Evolutionary conservation across 495 filamentous ascomycete species (phyloP), one percentile per base, ranked within the genome.

Genomic region (Hypoxylon fragiforme): DNA sequence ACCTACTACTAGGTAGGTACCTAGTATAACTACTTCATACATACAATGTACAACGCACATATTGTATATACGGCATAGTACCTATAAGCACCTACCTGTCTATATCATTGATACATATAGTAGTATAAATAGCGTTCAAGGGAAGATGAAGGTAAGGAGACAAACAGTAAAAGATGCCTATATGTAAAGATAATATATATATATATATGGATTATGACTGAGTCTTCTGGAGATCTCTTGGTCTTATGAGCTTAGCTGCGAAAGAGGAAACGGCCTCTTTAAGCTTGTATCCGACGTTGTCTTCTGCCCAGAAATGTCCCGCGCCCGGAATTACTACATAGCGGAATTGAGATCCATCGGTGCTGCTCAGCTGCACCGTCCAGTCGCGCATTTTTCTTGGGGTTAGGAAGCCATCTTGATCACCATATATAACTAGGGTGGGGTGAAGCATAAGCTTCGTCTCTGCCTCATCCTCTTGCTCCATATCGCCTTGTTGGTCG

Each of bases 221-320:
- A n/a, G n/a, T n/a, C n/a, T n/a, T n/a, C n/a, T n/a, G n/a, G n/a
- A n/a, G n/a, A n/a, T n/a, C n/a, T n/a, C 11, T 21, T 18, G n/a
- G 22, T 13, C 22, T 18, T 47, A 46, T 13, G 3, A 58, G 32
- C 19, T 28, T 37, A 6, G 38, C 18, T 11, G 40, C 36, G 16
- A 41, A 37, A 37, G 39, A 52, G 50, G 50, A 50, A 45, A 57
- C 51, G 74, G 49, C 79, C 77, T 84, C 38, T 66, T 60, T 47
- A 44, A 92, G 72, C 53, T 77, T 71, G 31, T 63, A 55, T 60
- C 80, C 72, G n/a, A 79, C 84, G 3, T 82, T 84, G 3, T 77
- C 63, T 59, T 92, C 87, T 16, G 74, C 66, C 90, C 91, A 96
- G 62, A 96, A 95, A 70, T 96, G 91, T 2, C 87, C 89, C 7